These are phyloP conservation scores for Ensete glaucum DNA, from an alignment of 176 grass and related monocot genomes.

Conservation along the genomic window DNA sequence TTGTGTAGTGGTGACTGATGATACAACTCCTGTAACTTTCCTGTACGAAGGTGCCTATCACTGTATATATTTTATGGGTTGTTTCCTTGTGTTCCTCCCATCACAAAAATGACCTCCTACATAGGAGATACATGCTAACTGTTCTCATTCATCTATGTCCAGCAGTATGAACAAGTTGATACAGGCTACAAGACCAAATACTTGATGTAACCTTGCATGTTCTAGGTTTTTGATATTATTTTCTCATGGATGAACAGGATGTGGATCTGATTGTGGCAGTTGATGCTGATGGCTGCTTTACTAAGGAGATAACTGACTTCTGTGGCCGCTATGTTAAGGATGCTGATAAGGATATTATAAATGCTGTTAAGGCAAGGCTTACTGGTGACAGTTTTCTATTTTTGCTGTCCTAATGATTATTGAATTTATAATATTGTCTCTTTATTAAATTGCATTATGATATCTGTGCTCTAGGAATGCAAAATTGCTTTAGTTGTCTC, in stretches of 20 bases:
- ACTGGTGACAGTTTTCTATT: not conserved
- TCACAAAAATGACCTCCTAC: not conserved
- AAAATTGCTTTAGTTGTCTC: no score
- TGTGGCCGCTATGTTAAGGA: constrained; percentile 81
- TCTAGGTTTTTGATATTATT: not conserved
- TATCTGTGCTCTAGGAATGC: no score
- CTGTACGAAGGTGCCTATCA: no score
- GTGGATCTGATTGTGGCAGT: constrained; percentile 81
- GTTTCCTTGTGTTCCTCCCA: not conserved
- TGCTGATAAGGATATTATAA: constrained; percentile 89
- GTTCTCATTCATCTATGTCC: not conserved
- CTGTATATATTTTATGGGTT: no score
- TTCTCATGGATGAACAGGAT: constrained; percentile 29
- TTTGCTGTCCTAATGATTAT: not conserved
- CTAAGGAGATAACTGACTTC: constrained; percentile 69
- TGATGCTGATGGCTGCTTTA: constrained; percentile 87
- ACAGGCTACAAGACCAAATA: not conserved
- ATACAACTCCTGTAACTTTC: no score
- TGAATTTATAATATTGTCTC: not conserved
- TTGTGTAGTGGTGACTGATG: no score
- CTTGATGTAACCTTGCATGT: not conserved
- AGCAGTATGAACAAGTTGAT: not conserved
- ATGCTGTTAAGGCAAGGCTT: constrained; percentile 60
- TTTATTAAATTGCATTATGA: not conserved
- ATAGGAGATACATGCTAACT: not conserved